Evolutionary conservation across 2,329 filamentous ascomycete species (phyloP), one percentile per base, ranked within the genome.

Genomic region (Xylariales sp.): DNA sequence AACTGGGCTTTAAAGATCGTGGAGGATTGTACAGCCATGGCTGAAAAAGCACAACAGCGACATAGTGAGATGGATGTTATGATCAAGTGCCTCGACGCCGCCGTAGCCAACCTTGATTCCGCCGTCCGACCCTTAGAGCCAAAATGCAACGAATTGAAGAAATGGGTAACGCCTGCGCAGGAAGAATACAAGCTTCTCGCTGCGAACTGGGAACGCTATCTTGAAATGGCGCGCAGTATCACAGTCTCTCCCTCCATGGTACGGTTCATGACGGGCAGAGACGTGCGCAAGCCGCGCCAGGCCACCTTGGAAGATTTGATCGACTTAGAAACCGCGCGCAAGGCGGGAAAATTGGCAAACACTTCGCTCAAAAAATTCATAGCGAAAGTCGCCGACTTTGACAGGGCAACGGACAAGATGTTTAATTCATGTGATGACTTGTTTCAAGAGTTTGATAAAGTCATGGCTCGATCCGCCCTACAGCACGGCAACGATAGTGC

Each of bases 71-170:
- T 85, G 54, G 77, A 82, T 33, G 78, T 86, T 37, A 89, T 95
- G 59, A 73, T 88, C 54, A 81, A 83, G 44, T 90, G 85, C 41
- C 74, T 94, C 33, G 82, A 88, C 45, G 87, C 93, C 18, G 93
- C 91, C 6, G 81, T 95, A 16, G 82, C 84, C 45, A 98, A 96
- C 52, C 74, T 91, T 40, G 82, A 89, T 52, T 76, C 80, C 14
- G 86, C 88, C 55, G 75, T 90, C 38, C 82, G 78, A 47, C 75
- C 73, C 29, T 71, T 88, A 44, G 82, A 89, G 52, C 76, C 81
- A 41, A 88, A 85, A 55, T 83, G 84, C 52, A 65, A 67, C n/a
- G 81, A 85, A 40, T 63, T 85, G 19, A 81, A 81, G 61, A 76
- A 77, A 48, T 90, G 85, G 85, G 75, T 81, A 10, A 72, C 74